Base-by-base conservation (phyloP, 2,329 filamentous ascomycete species). In the Rutstroemia sp. region DNA sequence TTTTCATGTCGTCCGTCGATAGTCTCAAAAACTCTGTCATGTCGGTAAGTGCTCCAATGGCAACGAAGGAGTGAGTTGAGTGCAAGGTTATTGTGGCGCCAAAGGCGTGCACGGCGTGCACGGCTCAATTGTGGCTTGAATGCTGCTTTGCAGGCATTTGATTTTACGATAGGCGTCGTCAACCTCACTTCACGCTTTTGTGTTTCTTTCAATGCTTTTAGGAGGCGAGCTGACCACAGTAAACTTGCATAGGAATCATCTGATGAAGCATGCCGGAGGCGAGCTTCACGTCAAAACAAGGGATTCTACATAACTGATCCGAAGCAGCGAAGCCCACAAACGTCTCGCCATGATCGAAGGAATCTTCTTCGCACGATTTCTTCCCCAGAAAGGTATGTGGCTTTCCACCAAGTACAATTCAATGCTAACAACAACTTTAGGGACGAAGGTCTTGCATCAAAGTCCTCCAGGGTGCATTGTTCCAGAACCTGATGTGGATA, bases 351-450 rank as follows among this genome's bases (percentile, higher is more conserved):
- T 86, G 81, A 87, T 88, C 54, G 81, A 84, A 67, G 83, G 81
- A 63, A 87, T 88, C 57, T 87, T 87, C 65, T 87, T 86, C 69
- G 83, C 84, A 49, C 76, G 83, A 48, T 88, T 88, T 71, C 79
- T 87, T 60, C 81, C 83, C 16, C 75, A 83, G 65, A 77, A 85
- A 76, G 84, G 83, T 83, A 19, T 47, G 21, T 38, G 23, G 17
- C 30, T 45, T 25, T 38, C 23, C 27, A 7, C 6, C 6, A 5
- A 9, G 12, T 21, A 7, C 10, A 44, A 34, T 19, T 5, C 2
- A 16, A 21, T 21, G 36, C 8, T 46, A 21, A 56, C 12, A 47
- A 59, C 16, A 56, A 40, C 51, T 7, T 5, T 50, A 84, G 82
- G 82, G 48, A 83, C 80, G 60, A 82, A 80, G 62, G 80, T 85